These are phyloP conservation scores for Entomortierella lignicola DNA, from an alignment of 192 early-diverging fungal genomes.

Conservation along the genomic window DNA sequence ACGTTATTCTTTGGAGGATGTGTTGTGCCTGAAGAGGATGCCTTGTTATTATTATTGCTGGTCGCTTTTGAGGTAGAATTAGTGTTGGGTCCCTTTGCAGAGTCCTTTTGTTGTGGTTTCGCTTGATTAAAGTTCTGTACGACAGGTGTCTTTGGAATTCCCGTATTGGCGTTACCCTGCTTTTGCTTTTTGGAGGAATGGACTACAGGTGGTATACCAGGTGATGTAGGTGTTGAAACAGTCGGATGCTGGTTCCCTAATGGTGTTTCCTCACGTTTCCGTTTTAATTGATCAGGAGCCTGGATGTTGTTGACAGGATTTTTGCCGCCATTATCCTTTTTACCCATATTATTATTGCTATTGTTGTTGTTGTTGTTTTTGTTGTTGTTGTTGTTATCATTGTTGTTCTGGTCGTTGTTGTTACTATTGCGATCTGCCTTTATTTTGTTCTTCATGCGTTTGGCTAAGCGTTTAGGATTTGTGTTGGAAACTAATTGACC, in stretches of 20 bases:
- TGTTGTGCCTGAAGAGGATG: too few species aligned
- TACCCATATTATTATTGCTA: neutral
- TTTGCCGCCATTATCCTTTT: neutral
- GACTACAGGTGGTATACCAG: neutral
- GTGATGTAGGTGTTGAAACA: too few species aligned
- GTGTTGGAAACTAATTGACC: too few species aligned
- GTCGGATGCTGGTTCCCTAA: neutral
- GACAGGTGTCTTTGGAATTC: neutral
- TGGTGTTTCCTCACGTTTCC: neutral
- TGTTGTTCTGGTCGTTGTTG: neutral
- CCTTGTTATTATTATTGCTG: too few species aligned
- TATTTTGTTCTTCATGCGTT: neutral
- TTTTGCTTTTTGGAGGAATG: neutral
- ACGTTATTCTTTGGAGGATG: too few species aligned
- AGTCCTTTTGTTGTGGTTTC: neutral
- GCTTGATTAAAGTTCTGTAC: neutral
- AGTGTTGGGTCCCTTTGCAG: neutral
- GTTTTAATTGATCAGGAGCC: neutral
- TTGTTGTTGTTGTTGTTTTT: neutral
- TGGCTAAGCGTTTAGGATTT: neutral
- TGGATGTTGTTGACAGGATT: neutral
- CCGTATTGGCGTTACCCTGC: neutral
- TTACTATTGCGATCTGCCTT: neutral
- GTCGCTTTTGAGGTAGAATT: too few species aligned
- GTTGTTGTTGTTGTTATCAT: neutral